Percentiles rank a stretch among this genome's conserved stretches.
These are phyloP conservation scores for Hylodesmum podocarpum DNA, from an alignment of 306 rosid species.

Conservation along the genomic window DNA sequence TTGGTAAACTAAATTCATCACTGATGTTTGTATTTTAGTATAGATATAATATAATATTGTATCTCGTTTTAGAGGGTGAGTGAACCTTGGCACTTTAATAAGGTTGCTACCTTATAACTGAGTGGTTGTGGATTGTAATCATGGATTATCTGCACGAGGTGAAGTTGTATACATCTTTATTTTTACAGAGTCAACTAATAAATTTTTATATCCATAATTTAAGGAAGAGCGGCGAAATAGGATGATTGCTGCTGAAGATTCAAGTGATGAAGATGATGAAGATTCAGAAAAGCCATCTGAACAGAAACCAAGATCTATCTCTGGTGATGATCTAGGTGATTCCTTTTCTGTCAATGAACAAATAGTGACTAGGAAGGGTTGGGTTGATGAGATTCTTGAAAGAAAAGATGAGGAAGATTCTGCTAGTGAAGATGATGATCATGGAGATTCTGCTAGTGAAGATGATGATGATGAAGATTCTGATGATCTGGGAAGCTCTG, in stretches of 20 bases:
- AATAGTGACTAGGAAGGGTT: constrained; percentile 59
- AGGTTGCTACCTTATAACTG: constrained; percentile 7
- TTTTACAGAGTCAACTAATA: neutral
- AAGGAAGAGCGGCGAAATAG: constrained; percentile 91
- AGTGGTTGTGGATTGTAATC: constrained; percentile 10
- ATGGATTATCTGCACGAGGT: neutral
- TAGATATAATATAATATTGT: neutral
- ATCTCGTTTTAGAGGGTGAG: constrained; percentile 2
- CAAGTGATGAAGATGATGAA: constrained; percentile 72
- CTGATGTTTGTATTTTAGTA: neutral
- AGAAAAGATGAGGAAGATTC: constrained; percentile 53
- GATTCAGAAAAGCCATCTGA: constrained; percentile 52
- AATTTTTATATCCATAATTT: constrained; percentile 18
- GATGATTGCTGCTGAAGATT: constrained; percentile 68
- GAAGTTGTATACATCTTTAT: neutral
- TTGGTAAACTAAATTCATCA: constrained; percentile 3
- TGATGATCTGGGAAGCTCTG: constrained; percentile 55
- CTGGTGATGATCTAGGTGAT: constrained; percentile 98
- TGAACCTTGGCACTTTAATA: neutral
- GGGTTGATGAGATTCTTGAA: constrained; percentile 79
- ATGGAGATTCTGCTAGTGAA: constrained; percentile 58
- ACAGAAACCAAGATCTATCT: constrained; percentile 53
- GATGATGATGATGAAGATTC: constrained; percentile 56
- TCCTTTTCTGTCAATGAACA: constrained; percentile 70
- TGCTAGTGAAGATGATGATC: constrained; percentile 62